Evolutionary conservation across 192 early-diverging fungal genomes (phyloP), one percentile per base, ranked within the genome.

Genomic region (Linnemannia schmuckeri): DNA sequence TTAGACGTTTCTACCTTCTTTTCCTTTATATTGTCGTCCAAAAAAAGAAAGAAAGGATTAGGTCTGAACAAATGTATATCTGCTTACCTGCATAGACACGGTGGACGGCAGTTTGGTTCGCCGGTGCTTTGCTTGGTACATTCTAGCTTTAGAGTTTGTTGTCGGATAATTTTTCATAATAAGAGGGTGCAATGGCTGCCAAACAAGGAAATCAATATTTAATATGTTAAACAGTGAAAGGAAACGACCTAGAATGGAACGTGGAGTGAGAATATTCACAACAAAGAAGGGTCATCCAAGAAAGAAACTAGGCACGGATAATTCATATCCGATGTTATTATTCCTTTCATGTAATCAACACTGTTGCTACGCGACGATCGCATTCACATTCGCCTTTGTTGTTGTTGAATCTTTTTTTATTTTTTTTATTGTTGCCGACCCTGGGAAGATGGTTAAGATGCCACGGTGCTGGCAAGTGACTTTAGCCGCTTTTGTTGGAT

Each of bases 401-500:
- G 61, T 66, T 66, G 49, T 22, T 66, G 30, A 15, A 2, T 15
- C 33, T 27, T 66, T 66, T 66, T 66, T 33, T 4, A 33, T 33
- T 35, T 27, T 57, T 57, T 57, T 57, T n/a, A n/a, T 27, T 57
- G 42, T 12, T 22, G 24, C 24, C 24, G 55, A 57, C 4, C 24
- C n/a, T 33, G 27, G 17, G 27, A 27, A 15, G 12, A 13, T 27
- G 61, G 0, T 33, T 15, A 66, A 12, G 42, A 49, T 0, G 61
- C 61, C 22, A 85, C 57, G 15, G 75, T 85, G 57, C 83, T 80
- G 0, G 83, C 83, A 17, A 86, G 52, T 0, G 84, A 86, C 68
- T 81, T 80, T 15, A 81, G 30, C 18, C 76, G 73, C 49, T 86
- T 86, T 49, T 70, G 78, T 8, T 72, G 75, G 35, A 90, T 90